Evolutionary conservation across 495 filamentous ascomycete species (phyloP), one percentile per base, ranked within the genome.

Genomic region (Trichoderma orchidacearum): DNA sequence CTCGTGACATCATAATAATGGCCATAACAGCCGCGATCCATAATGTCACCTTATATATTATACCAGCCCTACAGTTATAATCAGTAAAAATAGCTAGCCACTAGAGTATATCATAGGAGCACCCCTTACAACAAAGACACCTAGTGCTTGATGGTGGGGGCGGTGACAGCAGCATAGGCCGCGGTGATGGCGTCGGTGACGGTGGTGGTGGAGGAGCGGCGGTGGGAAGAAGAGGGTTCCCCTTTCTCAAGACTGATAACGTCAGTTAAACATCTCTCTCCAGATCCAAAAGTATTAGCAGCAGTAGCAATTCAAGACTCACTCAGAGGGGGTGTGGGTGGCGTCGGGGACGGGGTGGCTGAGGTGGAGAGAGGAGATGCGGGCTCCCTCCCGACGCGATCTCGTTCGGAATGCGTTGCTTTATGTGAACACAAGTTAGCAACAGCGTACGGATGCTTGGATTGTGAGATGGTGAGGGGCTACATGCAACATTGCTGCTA

Each of bases 1-100:
- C 36, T 21, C 36, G 36, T 41, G 36, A 41, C 36, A 41, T 41
- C 36, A 41, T 41, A 21, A 41, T 23, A 41, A 41, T 41, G 17
- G 36, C 36, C 36, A 41, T 41, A 41, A 41, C 36, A 9, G 36
- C 36, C 36, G 36, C 36, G 9, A 23, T 38, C 59, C 59, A 60
- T 21, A 53, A 53, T 60, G 15, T 55, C 30, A 11, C 36, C 17
- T 41, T 41, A 41, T 41, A 41, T 18, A 41, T 18, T 41, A 41
- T 41, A 18, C 36, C 36, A 41, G 36, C 36, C 36, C 36, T 41
- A 41, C 17, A 41, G 36, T 18, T 41, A 41, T 41, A 23, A 41
- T 41, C 17, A 41, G 36, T 41, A 41, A 41, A 51, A 35, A 0
- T 35, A 53, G 51, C 28, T 30, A 53, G 51, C 51, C 17, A 18